Base-by-base conservation (phyloP, 129 eudicot species). In the Dittrichia graveolens region DNA sequence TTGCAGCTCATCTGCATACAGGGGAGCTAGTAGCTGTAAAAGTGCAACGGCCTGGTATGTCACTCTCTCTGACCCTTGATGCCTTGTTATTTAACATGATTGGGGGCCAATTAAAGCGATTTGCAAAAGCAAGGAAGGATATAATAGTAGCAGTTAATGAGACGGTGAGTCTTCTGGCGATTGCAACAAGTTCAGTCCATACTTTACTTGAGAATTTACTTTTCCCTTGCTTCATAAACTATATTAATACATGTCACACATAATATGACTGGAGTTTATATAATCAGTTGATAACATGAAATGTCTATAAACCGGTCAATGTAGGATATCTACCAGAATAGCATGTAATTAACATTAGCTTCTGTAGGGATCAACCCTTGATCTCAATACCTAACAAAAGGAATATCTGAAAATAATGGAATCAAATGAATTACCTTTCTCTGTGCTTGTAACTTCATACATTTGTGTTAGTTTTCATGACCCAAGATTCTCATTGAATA, bases 11-110 rank as follows among this genome's bases (percentile, higher is more conserved):
- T 82, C 77, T 93, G 89, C 98, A 84, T 74, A 85, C 98, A 56
- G 98, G 98, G 71, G 98, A 93, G 85, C 87, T 87, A 59, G 98
- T 93, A 72, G 98, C 98, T 79, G 98, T 93, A 38, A 93, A 93
- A 77, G 98, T 93, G 45, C 98, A 93, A 87, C 85, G 98, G 78
- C 98, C 98, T 74, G 95, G 95, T 53, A 93, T 93, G 96, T 87
- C 92, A 54, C 88, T 82, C 55, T 68, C 78, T 42, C 83, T 93
- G 92, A 90, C 95, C 38, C 96, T 90, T 79, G 98, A 93, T 77
- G 98, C 98, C 65, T 72, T 93, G 82, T 82, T 93, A 75, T 93
- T 93, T 75, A 83, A 88, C 74, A 85, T 93, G 98, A 83, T 93
- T 40, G 98, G 98, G 40, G 98, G 98, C 70, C 98, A 93, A 69